Conservation (phyloP, 2,329 filamentous ascomycete genomes). For the Fusarium zealandicum region DNA sequence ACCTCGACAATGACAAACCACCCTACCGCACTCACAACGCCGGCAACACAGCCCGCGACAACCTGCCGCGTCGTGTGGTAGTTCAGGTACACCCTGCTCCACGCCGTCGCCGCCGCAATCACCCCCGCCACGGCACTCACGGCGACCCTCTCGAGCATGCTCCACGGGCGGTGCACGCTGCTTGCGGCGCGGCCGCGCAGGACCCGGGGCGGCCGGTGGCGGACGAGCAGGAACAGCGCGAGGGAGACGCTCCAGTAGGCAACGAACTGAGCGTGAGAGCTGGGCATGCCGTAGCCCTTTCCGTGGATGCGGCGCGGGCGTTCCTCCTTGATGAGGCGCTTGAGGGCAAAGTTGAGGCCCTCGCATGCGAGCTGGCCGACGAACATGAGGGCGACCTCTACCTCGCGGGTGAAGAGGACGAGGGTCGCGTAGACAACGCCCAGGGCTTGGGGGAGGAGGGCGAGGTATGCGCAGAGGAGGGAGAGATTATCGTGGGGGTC, state of each 20-base stretch:
- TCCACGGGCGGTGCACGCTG: constrained; percentile 57
- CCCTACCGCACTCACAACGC: constrained; percentile 70
- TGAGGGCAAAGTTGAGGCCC: constrained; percentile 86
- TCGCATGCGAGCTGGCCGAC: constrained; percentile 91
- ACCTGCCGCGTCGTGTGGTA: constrained; percentile 94
- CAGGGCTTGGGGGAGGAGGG: constrained; percentile 89
- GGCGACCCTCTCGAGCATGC: constrained; percentile 65
- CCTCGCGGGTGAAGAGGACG: constrained; percentile 88
- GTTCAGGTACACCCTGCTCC: constrained; percentile 86
- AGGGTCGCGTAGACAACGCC: constrained; percentile 90
- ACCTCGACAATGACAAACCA: constrained; percentile 82
- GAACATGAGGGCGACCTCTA: constrained; percentile 89
- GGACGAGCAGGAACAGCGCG: constrained; percentile 81
- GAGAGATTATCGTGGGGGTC: constrained; percentile 87
- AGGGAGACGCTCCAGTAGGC: constrained; percentile 89
- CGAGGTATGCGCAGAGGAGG: constrained; percentile 89
- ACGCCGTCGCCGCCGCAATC: constrained; percentile 74
- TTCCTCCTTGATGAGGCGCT: constrained; percentile 91
- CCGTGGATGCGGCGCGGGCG: constrained; percentile 83
- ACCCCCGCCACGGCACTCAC: constrained; percentile 63
- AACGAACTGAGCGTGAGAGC: constrained; percentile 93
- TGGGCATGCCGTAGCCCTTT: constrained; percentile 97
- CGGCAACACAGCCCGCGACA: constrained; percentile 76
- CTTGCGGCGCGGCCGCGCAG: constrained; percentile 4
- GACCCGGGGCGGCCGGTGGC: constrained; percentile 68